phyloP scores from a whole-genome alignment of 805 yeast species.

The Ogataea nakhonphanomensis region DNA sequence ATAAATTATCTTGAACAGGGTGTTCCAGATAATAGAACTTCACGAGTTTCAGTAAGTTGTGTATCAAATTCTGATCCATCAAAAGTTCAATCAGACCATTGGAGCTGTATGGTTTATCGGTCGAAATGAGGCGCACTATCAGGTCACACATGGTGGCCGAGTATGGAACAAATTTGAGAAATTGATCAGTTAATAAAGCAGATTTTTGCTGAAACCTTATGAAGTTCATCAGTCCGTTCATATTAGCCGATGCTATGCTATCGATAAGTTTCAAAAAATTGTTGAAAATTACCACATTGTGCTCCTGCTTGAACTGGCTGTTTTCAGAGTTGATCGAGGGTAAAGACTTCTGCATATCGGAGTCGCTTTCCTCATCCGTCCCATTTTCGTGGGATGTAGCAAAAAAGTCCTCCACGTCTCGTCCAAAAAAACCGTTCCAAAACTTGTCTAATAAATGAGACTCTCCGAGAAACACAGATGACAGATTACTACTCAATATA shows the following conservation, averaged over 20 bases:
- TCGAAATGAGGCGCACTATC: slow-evolving; percentile 77
- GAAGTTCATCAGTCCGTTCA: slow-evolving; percentile 71
- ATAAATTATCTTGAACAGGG: slow-evolving; percentile 34
- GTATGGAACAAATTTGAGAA: slow-evolving; percentile 69
- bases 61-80: slow-evolving; percentile 67
- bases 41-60: slow-evolving; percentile 66
- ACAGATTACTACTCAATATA: slow-evolving; percentile 23
- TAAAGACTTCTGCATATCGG: background rate
- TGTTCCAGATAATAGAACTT: slow-evolving; percentile 30
- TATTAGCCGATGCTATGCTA: slow-evolving; percentile 75
- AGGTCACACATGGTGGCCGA: slow-evolving; percentile 91
- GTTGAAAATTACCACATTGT: slow-evolving; percentile 29
- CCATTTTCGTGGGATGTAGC: slow-evolving; percentile 1
- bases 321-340: background rate
- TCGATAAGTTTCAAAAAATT: slow-evolving; percentile 81
- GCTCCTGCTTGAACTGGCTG: slow-evolving; percentile 21
- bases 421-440: slow-evolving; percentile 34
- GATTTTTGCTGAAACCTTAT: slow-evolving; percentile 43
- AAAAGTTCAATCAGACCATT: slow-evolving; percentile 80
- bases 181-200: slow-evolving; percentile 60
- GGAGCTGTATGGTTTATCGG: slow-evolving; percentile 85
- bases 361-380: slow-evolving; percentile 18
- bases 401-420: slow-evolving; percentile 22
- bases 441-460: slow-evolving; percentile 22
- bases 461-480: slow-evolving; percentile 21